Conservation (phyloP, 148 eudicot genomes). For the Vaccinium vitisidaea region DNA sequence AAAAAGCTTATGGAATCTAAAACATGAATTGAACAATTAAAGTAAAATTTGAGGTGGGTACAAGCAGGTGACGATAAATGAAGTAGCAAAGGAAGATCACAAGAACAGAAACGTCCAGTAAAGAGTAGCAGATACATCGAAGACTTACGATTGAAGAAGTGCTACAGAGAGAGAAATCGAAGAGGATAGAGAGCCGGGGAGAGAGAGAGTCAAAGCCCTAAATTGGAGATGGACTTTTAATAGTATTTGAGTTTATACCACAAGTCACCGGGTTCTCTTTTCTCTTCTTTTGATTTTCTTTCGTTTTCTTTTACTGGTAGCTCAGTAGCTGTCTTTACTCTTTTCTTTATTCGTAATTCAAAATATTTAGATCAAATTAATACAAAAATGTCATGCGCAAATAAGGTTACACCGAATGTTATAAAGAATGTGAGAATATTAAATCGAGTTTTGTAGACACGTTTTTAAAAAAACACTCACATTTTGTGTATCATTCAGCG, state of each 20-base stretch:
- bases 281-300: not conserved
- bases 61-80: not conserved
- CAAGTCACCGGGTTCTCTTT: not conserved
- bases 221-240: not conserved
- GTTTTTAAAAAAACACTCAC: too few species aligned
- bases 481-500: too few species aligned
- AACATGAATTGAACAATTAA: not conserved
- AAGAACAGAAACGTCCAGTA: not conserved
- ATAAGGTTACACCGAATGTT: too few species aligned
- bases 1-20: not conserved
- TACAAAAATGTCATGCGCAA: too few species aligned
- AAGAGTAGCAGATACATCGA: not conserved
- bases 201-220: slow-evolving; percentile 14
- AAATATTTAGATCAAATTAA: too few species aligned
- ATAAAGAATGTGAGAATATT: too few species aligned
- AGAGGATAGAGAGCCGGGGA: not conserved
- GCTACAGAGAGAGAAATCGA: not conserved
- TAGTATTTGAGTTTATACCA: not conserved
- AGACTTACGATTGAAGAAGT: slow-evolving; percentile 16
- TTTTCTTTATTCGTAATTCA: too few species aligned
- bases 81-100: too few species aligned
- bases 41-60: not conserved
- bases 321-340: too few species aligned
- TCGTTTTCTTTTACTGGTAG: not conserved
- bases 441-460: too few species aligned